phyloP scores from a whole-genome alignment of 352 stramenopile genomes.

The Phytopythium boreale region DNA sequence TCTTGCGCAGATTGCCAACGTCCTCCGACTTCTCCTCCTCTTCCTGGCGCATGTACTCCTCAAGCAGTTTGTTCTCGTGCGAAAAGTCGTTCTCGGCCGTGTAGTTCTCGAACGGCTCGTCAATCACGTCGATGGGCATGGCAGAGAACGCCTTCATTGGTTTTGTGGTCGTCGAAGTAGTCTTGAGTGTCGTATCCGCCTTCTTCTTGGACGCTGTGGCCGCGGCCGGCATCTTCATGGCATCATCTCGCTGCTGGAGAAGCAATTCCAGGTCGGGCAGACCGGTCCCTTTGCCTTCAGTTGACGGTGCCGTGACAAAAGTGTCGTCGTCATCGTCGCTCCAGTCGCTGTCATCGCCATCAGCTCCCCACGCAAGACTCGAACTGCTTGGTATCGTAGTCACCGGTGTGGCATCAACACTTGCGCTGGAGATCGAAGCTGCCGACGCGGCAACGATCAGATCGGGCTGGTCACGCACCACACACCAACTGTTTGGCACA shows the following conservation, averaged over 20 bases:
- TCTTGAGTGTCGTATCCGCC: slow-evolving; percentile 1
- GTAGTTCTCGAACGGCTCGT: slow-evolving; percentile 76
- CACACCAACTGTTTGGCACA: slow-evolving; percentile 48
- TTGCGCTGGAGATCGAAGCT: background rate
- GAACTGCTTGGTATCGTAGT: slow-evolving; percentile 15
- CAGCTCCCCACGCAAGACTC: slow-evolving; percentile 29
- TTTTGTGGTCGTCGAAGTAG: slow-evolving; percentile 5
- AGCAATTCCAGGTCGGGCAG: slow-evolving; percentile 61
- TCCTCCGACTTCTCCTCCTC: slow-evolving; percentile 77
- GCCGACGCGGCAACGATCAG: slow-evolving; percentile 5
- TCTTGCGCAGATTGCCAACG: slow-evolving; percentile 47
- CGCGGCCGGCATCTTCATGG: slow-evolving; percentile 31
- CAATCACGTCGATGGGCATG: slow-evolving; percentile 65
- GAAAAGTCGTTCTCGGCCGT: slow-evolving; percentile 56
- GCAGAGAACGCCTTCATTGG: slow-evolving; percentile 45
- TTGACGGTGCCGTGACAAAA: slow-evolving; percentile 6
- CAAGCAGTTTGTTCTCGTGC: slow-evolving; percentile 69
- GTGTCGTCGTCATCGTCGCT: slow-evolving; percentile 53
- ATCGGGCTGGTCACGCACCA: slow-evolving; percentile 58
- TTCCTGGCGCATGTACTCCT: slow-evolving; percentile 79
- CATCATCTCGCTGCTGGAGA: slow-evolving; percentile 66
- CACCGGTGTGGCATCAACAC: slow-evolving; percentile 12
- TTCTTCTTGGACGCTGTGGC: slow-evolving; percentile 8
- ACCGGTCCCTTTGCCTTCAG: slow-evolving; percentile 11
- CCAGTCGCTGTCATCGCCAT: slow-evolving; percentile 73